Conservation (phyloP, 202 grass and related monocot genomes). For the Dendrocalamus latiflorus region DNA sequence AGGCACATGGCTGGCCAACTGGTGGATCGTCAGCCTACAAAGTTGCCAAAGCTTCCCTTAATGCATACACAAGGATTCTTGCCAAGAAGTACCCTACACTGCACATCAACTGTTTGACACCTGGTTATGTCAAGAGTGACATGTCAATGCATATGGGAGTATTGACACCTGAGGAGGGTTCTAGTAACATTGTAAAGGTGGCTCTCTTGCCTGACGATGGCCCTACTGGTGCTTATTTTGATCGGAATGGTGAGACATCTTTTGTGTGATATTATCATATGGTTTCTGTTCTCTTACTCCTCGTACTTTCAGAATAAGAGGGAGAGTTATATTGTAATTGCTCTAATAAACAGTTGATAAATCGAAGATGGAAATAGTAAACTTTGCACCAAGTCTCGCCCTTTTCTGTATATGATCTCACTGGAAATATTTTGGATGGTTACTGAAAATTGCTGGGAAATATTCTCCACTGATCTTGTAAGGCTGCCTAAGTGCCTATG, state of each 20-base stretch:
- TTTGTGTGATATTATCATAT: conserved; percentile 31
- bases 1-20: conserved; percentile 48
- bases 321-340: not conserved
- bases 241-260: conserved; percentile 30
- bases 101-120: conserved; percentile 50
- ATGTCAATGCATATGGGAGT: conserved; percentile 49
- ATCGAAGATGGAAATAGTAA: not conserved
- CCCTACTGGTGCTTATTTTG: conserved; percentile 46
- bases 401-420: not conserved
- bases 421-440: not conserved
- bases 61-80: conserved; percentile 61
- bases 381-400: not conserved
- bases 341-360: not conserved
- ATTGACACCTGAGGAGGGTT: conserved; percentile 55
- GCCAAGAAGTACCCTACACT: conserved; percentile 48
- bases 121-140: conserved; percentile 64
- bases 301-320: not conserved
- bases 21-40: conserved; percentile 50
- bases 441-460: not conserved
- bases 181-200: conserved; percentile 55
- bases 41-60: conserved; percentile 51
- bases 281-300: no score
- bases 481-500: not conserved
- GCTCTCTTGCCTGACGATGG: conserved; percentile 59
- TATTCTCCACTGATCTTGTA: not conserved